These are phyloP conservation scores for Emydomyces testavorans DNA, from an alignment of 2,329 filamentous ascomycete genomes.

Conservation along the genomic window DNA sequence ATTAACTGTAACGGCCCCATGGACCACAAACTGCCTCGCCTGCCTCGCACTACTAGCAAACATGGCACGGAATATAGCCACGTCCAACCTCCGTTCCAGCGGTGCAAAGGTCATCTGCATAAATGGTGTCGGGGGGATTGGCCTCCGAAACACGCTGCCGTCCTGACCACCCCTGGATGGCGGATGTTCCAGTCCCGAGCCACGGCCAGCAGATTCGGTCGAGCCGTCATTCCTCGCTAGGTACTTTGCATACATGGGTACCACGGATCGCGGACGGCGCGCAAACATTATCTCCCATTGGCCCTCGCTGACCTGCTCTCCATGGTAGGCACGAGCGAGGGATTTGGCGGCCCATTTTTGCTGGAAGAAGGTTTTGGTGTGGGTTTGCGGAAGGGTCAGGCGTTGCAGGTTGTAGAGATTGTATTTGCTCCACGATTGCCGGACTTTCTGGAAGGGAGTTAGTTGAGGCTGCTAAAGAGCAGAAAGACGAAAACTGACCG, in stretches of 20 bases:
- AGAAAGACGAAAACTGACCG: conserved; percentile 21
- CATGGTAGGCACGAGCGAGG: conserved; percentile 74
- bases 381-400: conserved; percentile 37
- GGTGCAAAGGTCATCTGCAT: conserved; percentile 95
- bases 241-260: conserved; percentile 71
- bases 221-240: conserved; percentile 74
- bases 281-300: conserved; percentile 93
- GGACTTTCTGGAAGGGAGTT: conserved; percentile 57
- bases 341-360: conserved; percentile 96
- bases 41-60: conserved; percentile 91
- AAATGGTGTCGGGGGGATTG: conserved; percentile 57
- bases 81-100: conserved; percentile 78
- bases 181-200: conserved; percentile 51
- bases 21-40: conserved; percentile 85
- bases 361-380: conserved; percentile 70
- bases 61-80: conserved; percentile 84
- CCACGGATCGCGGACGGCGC: conserved; percentile 65
- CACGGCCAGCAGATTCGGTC: conserved; percentile 69
- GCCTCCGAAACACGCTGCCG: conserved; percentile 16
- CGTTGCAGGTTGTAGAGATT: conserved; percentile 80
- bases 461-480: neutral
- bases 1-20: conserved; percentile 90
- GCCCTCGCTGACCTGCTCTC: conserved; percentile 83
- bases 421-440: conserved; percentile 95
- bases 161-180: conserved; percentile 9